A percentile compares a stretch with the other conserved stretches of the same genome.
phyloP scores from a whole-genome alignment of 768 basidiomycete genomes.

The Pleurotus platypus region DNA sequence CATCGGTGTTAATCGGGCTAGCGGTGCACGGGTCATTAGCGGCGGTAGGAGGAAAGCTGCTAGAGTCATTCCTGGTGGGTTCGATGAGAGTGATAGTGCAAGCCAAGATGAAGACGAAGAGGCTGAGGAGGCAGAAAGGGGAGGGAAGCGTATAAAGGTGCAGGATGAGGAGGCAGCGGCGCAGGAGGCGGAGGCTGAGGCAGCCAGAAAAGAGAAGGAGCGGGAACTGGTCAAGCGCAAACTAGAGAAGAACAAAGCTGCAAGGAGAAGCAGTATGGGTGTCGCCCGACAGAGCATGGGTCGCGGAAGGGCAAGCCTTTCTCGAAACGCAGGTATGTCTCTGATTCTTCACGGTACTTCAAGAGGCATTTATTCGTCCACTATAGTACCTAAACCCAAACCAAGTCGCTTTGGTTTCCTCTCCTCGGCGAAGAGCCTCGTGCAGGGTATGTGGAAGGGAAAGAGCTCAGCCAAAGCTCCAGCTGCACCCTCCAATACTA shows the following conservation, averaged over 20 bases:
- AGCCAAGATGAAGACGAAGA: conserved; percentile 29
- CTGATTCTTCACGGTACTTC: neutral
- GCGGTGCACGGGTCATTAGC: conserved; percentile 45
- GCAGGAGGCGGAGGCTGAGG: conserved; percentile 40
- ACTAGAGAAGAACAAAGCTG: conserved; percentile 63
- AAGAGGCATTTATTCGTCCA: neutral
- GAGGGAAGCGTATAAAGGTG: conserved; percentile 20
- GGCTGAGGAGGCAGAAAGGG: conserved; percentile 25
- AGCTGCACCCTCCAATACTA: neutral
- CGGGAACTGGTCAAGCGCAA: conserved; percentile 58
- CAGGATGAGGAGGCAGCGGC: conserved; percentile 31
- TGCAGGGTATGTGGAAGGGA: conserved; percentile 72
- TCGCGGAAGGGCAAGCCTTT: conserved; percentile 30
- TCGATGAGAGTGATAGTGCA: conserved; percentile 31
- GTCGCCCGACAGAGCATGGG: conserved; percentile 36
- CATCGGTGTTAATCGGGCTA: conserved; percentile 24
- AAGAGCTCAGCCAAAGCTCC: conserved; percentile 30
- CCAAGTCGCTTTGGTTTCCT: conserved; percentile 68
- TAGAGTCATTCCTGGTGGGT: conserved; percentile 52
- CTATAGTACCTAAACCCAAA: conserved; percentile 37
- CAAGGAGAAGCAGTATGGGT: conserved; percentile 66
- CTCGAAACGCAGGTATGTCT: conserved; percentile 27
- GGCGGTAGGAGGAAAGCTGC: conserved; percentile 33
- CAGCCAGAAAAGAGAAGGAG: conserved; percentile 45
- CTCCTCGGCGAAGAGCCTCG: conserved; percentile 66